phyloP scores from a whole-genome alignment of 148 eudicot genomes.

The Nepenthes mirabilis region DNA sequence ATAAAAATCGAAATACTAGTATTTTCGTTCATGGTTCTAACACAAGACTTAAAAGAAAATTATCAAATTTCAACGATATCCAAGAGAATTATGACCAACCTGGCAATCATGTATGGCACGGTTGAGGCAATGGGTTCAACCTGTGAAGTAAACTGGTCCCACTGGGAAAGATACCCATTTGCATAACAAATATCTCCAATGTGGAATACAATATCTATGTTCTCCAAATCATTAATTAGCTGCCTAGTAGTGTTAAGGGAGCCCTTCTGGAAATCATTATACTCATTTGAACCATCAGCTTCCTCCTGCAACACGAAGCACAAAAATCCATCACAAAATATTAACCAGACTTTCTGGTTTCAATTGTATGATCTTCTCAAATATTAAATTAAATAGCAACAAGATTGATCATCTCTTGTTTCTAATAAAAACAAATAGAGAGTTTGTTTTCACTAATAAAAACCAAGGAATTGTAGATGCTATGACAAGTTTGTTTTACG shows the following conservation, averaged over 20 bases:
- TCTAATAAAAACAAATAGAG: no score
- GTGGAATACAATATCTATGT: conserved; percentile 66
- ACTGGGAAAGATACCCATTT: conserved; percentile 77
- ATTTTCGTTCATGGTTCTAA: neutral
- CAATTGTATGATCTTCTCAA: no score
- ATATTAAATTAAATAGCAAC: no score
- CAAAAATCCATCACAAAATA: neutral
- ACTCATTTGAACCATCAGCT: conserved; percentile 73
- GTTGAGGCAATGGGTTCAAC: conserved; percentile 67
- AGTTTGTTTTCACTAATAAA: no score
- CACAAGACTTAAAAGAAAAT: neutral
- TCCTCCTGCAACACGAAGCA: conserved; percentile 33
- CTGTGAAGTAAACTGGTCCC: conserved; percentile 87
- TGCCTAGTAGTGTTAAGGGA: conserved; percentile 71
- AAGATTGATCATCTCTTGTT: no score
- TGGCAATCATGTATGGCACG: conserved; percentile 73
- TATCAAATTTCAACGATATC: neutral
- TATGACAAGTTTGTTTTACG: no score
- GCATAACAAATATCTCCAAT: conserved; percentile 78
- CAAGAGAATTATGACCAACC: conserved; percentile 20
- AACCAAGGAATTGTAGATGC: no score
- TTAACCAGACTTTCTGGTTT: no score
- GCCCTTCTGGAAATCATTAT: conserved; percentile 48
- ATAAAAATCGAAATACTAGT: no score
- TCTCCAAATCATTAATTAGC: conserved; percentile 42